phyloP scores from a whole-genome alignment of 192 early-diverging fungal genomes.

The Podila verticillata region DNA sequence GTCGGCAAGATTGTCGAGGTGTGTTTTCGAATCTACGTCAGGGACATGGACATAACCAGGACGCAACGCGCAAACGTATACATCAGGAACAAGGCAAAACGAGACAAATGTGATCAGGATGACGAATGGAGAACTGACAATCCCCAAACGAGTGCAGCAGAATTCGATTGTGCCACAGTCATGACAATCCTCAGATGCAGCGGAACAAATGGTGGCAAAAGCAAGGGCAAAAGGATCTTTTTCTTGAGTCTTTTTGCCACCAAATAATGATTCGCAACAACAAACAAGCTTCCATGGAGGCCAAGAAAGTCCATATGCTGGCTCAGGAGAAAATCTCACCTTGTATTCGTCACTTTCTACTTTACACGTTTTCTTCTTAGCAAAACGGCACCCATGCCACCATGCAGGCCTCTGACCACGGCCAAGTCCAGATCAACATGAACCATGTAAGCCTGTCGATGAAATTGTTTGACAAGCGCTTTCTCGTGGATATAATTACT shows the following conservation, averaged over 20 bases:
- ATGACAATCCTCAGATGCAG: no score
- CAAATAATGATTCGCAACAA: no score
- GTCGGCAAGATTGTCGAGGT: constrained; percentile 65
- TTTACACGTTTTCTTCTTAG: not conserved
- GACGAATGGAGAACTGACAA: no score
- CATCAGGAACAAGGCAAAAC: not conserved
- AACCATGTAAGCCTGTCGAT: constrained; percentile 9
- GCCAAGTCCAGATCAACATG: constrained; percentile 34
- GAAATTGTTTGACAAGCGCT: not conserved
- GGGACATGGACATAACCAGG: not conserved
- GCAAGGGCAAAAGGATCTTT: no score
- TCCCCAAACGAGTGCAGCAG: no score
- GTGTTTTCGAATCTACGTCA: constrained; percentile 11
- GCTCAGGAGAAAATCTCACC: no score
- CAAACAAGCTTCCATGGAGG: no score
- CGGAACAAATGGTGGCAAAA: no score
- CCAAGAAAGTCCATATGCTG: no score
- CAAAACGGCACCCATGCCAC: constrained; percentile 27
- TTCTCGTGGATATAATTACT: not conserved
- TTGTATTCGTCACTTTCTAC: not conserved
- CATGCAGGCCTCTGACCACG: constrained; percentile 23
- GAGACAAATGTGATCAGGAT: no score
- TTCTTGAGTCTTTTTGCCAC: no score
- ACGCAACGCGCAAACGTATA: not conserved
- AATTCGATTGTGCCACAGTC: no score